These are phyloP conservation scores for Caloboletus firmus DNA, from an alignment of 1,284 basidiomycete species.

Conservation along the genomic window DNA sequence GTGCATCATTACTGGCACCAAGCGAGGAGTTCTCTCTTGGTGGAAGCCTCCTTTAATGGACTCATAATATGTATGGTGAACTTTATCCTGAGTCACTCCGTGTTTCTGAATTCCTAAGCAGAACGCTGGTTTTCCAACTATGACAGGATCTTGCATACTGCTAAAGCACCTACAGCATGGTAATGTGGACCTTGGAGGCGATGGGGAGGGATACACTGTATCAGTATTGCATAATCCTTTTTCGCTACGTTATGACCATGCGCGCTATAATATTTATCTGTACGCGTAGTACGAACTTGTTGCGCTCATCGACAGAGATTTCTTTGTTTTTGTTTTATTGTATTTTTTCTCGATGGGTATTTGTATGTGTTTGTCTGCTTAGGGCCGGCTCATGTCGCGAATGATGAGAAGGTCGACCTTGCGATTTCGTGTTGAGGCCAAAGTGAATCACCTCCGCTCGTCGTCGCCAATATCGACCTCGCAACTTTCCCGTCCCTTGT, in stretches of 20 bases:
- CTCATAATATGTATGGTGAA: slow-evolving; percentile 19
- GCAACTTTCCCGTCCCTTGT: slow-evolving; percentile 18
- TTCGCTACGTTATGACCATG: slow-evolving; percentile 27
- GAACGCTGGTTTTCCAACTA: slow-evolving; percentile 16
- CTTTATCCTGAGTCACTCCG: not conserved
- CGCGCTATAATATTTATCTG: slow-evolving; percentile 25
- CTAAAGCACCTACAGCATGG: slow-evolving; percentile 27
- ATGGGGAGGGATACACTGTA: slow-evolving; percentile 29
- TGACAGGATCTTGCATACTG: slow-evolving; percentile 34
- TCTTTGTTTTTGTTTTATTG: not conserved
- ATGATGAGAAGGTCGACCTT: slow-evolving; percentile 18
- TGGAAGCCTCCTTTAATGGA: slow-evolving; percentile 48
- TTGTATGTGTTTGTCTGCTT: slow-evolving; percentile 36
- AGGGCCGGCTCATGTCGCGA: slow-evolving; percentile 35
- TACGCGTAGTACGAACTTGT: slow-evolving; percentile 15
- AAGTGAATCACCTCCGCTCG: slow-evolving; percentile 29
- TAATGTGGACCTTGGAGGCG: slow-evolving; percentile 27
- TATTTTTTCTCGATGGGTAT: slow-evolving; percentile 3
- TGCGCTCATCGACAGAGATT: not conserved
- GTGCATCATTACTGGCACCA: slow-evolving; percentile 55
- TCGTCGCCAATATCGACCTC: slow-evolving; percentile 32
- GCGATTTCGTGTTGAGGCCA: slow-evolving; percentile 30
- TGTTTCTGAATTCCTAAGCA: slow-evolving; percentile 7
- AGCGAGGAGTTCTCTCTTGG: slow-evolving; percentile 54
- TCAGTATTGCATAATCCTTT: slow-evolving; percentile 27